Base-by-base conservation (phyloP, 306 rosid genomes). In the Pterocarpus macrocarpus region DNA sequence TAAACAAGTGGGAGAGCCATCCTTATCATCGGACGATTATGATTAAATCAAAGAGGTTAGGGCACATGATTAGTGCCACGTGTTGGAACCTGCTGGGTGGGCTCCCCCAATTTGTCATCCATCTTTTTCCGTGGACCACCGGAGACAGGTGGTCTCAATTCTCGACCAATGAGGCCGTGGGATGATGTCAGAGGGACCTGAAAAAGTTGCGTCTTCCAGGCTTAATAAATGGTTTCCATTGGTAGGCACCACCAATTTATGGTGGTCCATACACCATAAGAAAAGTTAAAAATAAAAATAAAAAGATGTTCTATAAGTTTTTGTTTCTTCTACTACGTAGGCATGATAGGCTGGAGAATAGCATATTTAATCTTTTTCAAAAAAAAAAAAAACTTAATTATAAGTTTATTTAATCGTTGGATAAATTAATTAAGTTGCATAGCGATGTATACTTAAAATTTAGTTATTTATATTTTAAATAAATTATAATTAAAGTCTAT, bases 121-220 rank as follows among this genome's bases (percentile, higher is more conserved):
- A 14, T 55, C 71, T 53, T 14, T 45, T 28, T 79, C 45, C 4
- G 76, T 47, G 84, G 83, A 84, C 87, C 81, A 79, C 80, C 17
- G 28, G 69, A 72, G 50, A 72, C 53, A 12, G 36, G 43, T 66
- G 77, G 34, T 71, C 80, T 53, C 76, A 36, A 41, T 17, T 70
- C 12, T 64, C 11, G 8, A 53, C 86, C 86, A 71, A 65, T 71
- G 14, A 39, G 41, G 49, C 16, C 65, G 57, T 4, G 47, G 4
- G 72, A 43, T 78, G 86, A 79, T 76, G 77, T 79, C 81, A 65
- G 17, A 14, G 64, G 41, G 34, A 32, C 77, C 81, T 66, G 13
- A 17, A 47, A 64, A 73, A 66, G 77, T 47, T 30, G 43, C 15
- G 66, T 44, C 67, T 57, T 72, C 61, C 39, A 65, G 67, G 28